A percentile compares a stretch with the other conserved stretches of the same genome.
Evolutionary conservation across 495 filamentous ascomycete species (phyloP).

Genomic region (Penicillium psychrofluorescens): DNA sequence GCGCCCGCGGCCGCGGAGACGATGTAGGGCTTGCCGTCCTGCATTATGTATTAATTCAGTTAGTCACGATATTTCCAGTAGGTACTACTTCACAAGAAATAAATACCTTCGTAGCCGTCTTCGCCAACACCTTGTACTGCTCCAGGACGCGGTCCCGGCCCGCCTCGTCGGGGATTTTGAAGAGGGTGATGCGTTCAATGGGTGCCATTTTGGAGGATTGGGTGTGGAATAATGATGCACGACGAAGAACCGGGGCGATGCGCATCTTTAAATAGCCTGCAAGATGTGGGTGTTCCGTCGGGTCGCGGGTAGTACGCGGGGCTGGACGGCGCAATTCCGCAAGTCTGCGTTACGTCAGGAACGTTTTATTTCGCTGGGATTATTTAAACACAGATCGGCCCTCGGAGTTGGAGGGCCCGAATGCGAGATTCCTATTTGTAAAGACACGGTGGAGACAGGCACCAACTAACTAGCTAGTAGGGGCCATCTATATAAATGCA

Average conservation of each 20-base stretch:
- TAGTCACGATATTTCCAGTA: no score
- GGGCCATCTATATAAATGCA: no score
- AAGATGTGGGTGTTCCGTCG: not conserved
- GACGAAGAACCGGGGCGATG: not conserved
- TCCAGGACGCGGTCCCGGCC: slow-evolving; percentile 37
- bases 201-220: slow-evolving; percentile 25
- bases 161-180: slow-evolving; percentile 48
- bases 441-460: no score
- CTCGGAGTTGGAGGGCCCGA: no score
- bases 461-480: no score
- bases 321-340: no score
- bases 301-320: not conserved
- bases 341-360: no score
- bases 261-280: no score
- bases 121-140: slow-evolving; percentile 43
- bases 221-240: not conserved
- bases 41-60: not conserved
- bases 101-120: slow-evolving; percentile 44
- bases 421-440: no score
- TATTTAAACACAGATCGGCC: no score
- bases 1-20: slow-evolving; percentile 34
- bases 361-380: no score
- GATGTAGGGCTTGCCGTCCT: slow-evolving; percentile 67
- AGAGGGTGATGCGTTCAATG: slow-evolving; percentile 51
- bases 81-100: not conserved